Conservation (phyloP, 1,284 basidiomycete species). For the Mycena citricolor region DNA sequence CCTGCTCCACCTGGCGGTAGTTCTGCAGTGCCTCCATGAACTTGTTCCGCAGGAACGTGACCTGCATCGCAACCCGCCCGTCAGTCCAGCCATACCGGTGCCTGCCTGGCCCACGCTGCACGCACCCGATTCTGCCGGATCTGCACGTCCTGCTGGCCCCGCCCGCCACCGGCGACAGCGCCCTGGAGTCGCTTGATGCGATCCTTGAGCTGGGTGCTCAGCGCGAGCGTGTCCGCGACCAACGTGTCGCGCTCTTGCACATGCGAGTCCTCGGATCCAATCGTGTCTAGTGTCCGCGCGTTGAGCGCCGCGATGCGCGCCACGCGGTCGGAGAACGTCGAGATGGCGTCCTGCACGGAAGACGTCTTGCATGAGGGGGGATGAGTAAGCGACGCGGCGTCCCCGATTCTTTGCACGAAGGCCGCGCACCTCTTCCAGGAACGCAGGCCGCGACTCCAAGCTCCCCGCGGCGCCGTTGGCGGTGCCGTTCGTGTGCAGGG, state of each 20-base stretch:
- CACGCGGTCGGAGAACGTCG: slow-evolving; percentile 56
- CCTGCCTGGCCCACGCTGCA: slow-evolving; percentile 28
- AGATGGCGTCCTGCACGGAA: slow-evolving; percentile 60
- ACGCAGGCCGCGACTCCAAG: slow-evolving; percentile 8
- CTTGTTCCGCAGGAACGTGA: slow-evolving; percentile 54
- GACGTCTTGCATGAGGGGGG: slow-evolving; percentile 40
- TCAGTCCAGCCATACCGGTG: not conserved
- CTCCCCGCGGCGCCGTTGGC: not conserved
- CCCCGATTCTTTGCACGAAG: not conserved
- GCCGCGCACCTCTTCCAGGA: slow-evolving; percentile 10
- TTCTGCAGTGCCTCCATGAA: slow-evolving; percentile 70
- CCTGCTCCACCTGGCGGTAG: slow-evolving; percentile 85
- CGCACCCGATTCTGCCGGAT: slow-evolving; percentile 72
- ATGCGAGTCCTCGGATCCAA: slow-evolving; percentile 48
- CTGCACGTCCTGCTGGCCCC: slow-evolving; percentile 42
- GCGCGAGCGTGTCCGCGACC: slow-evolving; percentile 58
- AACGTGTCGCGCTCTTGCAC: slow-evolving; percentile 50
- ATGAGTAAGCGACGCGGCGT: too few species aligned
- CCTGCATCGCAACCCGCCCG: slow-evolving; percentile 35
- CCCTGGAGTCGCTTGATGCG: slow-evolving; percentile 60
- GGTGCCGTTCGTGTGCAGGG: slow-evolving; percentile 1
- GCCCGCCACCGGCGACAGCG: slow-evolving; percentile 33
- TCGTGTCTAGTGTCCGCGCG: slow-evolving; percentile 54
- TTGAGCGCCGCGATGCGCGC: slow-evolving; percentile 59
- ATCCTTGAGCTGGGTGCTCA: slow-evolving; percentile 63